Percentiles rank a stretch among this genome's conserved stretches.
Conservation (phyloP, 306 rosid species). For the Prunus dulcis region DNA sequence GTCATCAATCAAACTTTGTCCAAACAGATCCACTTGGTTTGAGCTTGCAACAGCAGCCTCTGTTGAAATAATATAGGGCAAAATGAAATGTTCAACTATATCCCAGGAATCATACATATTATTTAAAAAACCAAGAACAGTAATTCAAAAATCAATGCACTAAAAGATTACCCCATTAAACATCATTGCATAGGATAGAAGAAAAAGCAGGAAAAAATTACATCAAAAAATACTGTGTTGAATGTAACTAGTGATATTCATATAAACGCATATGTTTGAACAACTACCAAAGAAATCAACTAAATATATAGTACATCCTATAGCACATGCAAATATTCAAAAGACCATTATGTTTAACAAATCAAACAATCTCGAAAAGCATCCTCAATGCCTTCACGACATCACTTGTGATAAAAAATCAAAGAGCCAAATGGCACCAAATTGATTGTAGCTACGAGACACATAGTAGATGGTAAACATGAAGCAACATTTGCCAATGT, state of each 20-base stretch:
- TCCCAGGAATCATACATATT: not conserved
- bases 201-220: not conserved
- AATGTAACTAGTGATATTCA: not conserved
- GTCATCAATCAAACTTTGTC: constrained; percentile 75
- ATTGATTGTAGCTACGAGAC: not conserved
- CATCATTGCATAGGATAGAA: not conserved
- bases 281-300: not conserved
- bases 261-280: not conserved
- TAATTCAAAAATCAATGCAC: not conserved
- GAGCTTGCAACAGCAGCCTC: constrained; percentile 69
- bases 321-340: not conserved
- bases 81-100: constrained; percentile 13
- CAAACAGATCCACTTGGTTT: constrained; percentile 77
- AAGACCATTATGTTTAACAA: not conserved
- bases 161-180: not conserved
- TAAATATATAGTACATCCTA: not conserved
- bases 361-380: not conserved
- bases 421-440: not conserved
- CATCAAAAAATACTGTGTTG: not conserved
- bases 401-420: not conserved
- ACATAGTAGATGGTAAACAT: not conserved
- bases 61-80: constrained; percentile 37
- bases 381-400: not conserved
- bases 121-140: not conserved
- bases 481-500: constrained; percentile 5